A percentile compares a stretch with the other conserved stretches of the same genome.
Conservation (phyloP, 768 basidiomycete genomes). For the Pulveroboletus frians region DNA sequence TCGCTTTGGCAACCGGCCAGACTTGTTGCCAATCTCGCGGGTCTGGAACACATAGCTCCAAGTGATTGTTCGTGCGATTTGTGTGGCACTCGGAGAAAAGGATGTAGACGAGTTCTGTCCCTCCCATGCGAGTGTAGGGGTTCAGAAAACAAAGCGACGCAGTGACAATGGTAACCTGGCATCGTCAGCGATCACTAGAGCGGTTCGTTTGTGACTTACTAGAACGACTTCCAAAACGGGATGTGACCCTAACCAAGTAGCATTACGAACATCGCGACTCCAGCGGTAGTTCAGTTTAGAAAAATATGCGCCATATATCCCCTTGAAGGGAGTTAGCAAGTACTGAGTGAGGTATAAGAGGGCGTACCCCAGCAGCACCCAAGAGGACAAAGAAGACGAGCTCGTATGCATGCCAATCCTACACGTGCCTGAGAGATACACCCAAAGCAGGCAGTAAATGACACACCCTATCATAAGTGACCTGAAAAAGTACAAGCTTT, state of each 20-base stretch:
- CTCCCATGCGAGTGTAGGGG: constrained; percentile 88
- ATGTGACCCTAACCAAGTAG: constrained; percentile 74
- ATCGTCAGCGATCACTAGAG: constrained; percentile 8
- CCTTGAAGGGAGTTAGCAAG: constrained; percentile 41
- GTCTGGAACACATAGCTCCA: constrained; percentile 67
- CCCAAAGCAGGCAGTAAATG: not conserved
- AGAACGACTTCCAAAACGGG: constrained; percentile 80
- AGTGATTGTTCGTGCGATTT: constrained; percentile 49
- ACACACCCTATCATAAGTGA: constrained; percentile 76
- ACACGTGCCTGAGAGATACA: constrained; percentile 6
- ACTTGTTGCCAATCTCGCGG: constrained; percentile 51
- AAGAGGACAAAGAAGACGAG: constrained; percentile 79
- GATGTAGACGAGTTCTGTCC: constrained; percentile 90
- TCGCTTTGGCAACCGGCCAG: constrained; percentile 56
- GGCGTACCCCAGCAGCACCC: constrained; percentile 80
- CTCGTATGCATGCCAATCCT: constrained; percentile 95
- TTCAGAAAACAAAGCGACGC: constrained; percentile 79
- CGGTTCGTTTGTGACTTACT: constrained; percentile 39
- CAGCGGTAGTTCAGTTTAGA: constrained; percentile 88
- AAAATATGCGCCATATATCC: constrained; percentile 91
- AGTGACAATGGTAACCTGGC: constrained; percentile 73
- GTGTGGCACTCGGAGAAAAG: constrained; percentile 82
- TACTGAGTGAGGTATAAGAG: not conserved
- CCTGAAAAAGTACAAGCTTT: constrained; percentile 88
- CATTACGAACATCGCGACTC: constrained; percentile 76